Evolutionary conservation across 305 asterid species (phyloP), one percentile per base, ranked within the genome.

Genomic region (Rubia tinctorum): DNA sequence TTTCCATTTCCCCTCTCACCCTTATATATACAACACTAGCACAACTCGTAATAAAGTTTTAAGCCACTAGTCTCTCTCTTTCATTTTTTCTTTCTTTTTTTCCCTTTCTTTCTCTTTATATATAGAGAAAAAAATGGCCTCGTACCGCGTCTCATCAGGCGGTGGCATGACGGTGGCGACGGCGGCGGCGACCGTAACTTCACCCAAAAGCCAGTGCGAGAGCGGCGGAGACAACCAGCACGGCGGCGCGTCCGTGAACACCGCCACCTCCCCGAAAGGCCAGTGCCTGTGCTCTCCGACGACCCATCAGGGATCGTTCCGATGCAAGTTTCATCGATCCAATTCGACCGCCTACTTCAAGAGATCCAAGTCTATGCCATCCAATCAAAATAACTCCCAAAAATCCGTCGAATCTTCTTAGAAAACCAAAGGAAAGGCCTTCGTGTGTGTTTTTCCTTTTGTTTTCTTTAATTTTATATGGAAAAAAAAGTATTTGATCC

Each of bases 281-380:
- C 74, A 80, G 72, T 80, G 84, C 42, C 44, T 80, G 60, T 80
- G 84, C 39, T 80, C 84, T 22, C 84, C 84, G 18, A 80, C 84
- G 7, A 80, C 77, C 53, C 84, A 80, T 71, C 73, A 80, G 55
- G 84, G 84, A 4, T 80, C 84, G 0, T 80, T 80, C 81, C 53
- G 84, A 79, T 80, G 84, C 79, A 77, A 72, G 68, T 74, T 80
- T 53, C 84, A 80, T 14, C 65, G 84, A 23, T 66, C 84, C 45
- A 49, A 25, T 37, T 60, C 79, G 0, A 20, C 71, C 17, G 47
- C 77, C 0, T 77, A 72, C 76, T 74, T 77, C 60, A 80, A 80
- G 79, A 77, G 84, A 77, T 77, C 84, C 34, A 74, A 74, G 39
- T 77, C 84, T 72, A 77, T 74, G 77, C 77, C 81, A 10, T 6